Conservation (phyloP, 2,329 filamentous ascomycete species). For the Beauveria bassiana region DNA sequence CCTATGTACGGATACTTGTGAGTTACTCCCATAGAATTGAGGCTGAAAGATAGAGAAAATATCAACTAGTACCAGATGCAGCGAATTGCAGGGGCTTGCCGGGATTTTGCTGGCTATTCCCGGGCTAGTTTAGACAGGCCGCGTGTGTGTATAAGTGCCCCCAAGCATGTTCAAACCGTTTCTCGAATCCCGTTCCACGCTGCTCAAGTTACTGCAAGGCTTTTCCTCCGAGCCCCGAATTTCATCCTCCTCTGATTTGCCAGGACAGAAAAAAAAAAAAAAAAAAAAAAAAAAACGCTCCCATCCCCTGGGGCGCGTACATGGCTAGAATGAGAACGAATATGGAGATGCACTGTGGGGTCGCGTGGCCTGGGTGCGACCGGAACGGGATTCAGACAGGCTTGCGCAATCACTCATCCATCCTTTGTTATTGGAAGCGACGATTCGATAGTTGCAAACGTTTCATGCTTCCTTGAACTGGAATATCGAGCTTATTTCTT, state of each 20-base stretch:
- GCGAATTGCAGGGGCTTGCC: background rate
- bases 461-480: background rate
- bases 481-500: background rate
- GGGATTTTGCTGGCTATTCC: background rate
- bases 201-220: background rate
- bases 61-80: background rate
- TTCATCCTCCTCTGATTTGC: background rate
- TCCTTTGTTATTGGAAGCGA: background rate
- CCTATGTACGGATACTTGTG: background rate
- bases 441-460: background rate
- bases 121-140: background rate
- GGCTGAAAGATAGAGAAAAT: background rate
- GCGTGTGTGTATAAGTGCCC: background rate
- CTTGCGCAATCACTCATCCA: conserved; percentile 4
- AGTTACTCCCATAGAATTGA: too few species aligned
- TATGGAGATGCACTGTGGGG: background rate
- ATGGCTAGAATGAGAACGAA: background rate
- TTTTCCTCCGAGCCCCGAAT: too few species aligned
- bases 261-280: too few species aligned
- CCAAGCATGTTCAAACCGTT: background rate
- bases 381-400: conserved; percentile 10
- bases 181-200: background rate
- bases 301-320: background rate
- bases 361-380: background rate
- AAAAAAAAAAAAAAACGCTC: background rate